Conservation (phyloP, 148 eudicot species). For the Drosera capensis region DNA sequence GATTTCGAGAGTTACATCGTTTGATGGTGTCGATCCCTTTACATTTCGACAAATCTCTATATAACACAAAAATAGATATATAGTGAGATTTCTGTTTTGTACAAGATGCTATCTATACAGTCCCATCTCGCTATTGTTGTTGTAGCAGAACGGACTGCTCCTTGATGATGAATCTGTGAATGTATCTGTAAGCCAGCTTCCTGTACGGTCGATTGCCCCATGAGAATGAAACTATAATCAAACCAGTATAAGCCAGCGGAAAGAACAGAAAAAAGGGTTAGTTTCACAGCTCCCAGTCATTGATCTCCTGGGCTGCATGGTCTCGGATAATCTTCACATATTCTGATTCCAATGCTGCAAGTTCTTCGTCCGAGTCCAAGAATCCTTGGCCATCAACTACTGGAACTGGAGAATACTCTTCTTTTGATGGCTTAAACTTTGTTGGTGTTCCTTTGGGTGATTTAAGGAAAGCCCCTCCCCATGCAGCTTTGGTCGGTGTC, state of each 20-base stretch:
- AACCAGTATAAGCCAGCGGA: neutral
- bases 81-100: too few species aligned
- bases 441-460: neutral
- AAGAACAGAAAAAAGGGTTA: neutral
- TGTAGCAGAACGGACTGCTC: too few species aligned
- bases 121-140: too few species aligned
- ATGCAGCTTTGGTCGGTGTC: constrained; percentile 11
- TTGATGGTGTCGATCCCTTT: too few species aligned
- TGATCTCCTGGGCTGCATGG: constrained; percentile 15
- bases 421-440: neutral
- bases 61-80: too few species aligned
- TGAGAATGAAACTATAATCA: neutral
- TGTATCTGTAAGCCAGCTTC: too few species aligned
- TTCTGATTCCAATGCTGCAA: constrained; percentile 13
- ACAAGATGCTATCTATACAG: too few species aligned
- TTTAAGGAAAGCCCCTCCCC: neutral
- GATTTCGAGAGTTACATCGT: too few species aligned
- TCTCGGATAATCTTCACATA: constrained; percentile 14
- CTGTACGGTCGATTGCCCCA: too few species aligned
- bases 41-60: too few species aligned
- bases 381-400: constrained; percentile 5
- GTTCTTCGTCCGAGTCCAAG: constrained; percentile 16
- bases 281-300: constrained; percentile 23
- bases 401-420: constrained; percentile 4
- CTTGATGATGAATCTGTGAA: too few species aligned